phyloP scores from a whole-genome alignment of 257 asterid species.

The Solanum pinnatisectum region DNA sequence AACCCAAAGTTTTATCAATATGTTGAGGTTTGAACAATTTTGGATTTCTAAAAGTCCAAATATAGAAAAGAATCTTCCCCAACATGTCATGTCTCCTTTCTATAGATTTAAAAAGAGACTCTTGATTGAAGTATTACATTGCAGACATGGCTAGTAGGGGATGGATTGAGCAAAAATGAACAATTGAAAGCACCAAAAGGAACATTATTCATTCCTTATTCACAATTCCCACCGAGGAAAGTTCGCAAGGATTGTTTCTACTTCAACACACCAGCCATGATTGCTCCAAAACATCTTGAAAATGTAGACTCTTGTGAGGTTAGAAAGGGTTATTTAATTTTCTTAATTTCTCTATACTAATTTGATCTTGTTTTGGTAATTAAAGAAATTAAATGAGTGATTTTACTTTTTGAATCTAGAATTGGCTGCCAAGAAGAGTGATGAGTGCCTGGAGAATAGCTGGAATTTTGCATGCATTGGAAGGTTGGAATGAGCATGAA shows the following conservation, averaged over 20 bases:
- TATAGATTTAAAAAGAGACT: neutral
- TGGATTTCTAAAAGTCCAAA: neutral
- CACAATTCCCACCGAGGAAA: constrained; percentile 32
- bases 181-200: constrained; percentile 28
- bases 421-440: constrained; percentile 79
- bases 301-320: constrained; percentile 44
- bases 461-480: constrained; percentile 65
- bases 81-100: neutral
- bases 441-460: constrained; percentile 70
- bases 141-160: constrained; percentile 34
- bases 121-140: neutral
- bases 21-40: neutral
- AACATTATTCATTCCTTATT: constrained; percentile 28
- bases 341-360: neutral
- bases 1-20: neutral
- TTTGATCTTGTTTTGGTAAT: neutral
- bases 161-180: constrained; percentile 16
- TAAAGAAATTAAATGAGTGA: neutral
- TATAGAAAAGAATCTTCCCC: neutral
- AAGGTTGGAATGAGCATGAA: constrained; percentile 71
- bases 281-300: constrained; percentile 26
- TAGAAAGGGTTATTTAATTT: neutral
- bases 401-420: constrained; percentile 21
- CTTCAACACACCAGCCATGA: constrained; percentile 28
- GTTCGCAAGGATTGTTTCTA: constrained; percentile 23